These are phyloP conservation scores for Dictyostelium discoideum DNA, from an alignment of 78 protist species.

Conservation along the genomic window DNA sequence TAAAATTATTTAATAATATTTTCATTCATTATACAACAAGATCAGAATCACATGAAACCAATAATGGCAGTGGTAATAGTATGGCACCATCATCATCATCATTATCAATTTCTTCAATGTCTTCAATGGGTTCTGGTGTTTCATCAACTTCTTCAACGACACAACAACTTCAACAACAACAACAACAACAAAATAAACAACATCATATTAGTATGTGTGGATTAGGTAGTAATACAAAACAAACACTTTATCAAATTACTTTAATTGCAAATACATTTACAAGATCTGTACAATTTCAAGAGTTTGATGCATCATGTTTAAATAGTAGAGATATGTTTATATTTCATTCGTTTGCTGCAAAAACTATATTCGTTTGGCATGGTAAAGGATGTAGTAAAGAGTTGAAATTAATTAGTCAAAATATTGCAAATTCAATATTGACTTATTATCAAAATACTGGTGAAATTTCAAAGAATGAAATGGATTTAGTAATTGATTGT, in stretches of 20 bases:
- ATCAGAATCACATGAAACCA: not conserved
- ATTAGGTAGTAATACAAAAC: not conserved
- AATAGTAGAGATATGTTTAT: slow-evolving; percentile 72
- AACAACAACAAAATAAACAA: not conserved
- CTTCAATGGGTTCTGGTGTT: not conserved
- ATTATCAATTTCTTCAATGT: slow-evolving; percentile 4
- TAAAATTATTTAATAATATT: slow-evolving; percentile 37
- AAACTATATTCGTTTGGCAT: slow-evolving; percentile 56
- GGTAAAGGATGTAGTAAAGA: slow-evolving; percentile 20
- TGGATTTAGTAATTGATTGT: slow-evolving; percentile 7
- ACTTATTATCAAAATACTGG: slow-evolving; percentile 1
- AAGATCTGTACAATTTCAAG: slow-evolving; percentile 23
- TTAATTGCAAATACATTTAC: not conserved
- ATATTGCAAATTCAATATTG: slow-evolving; percentile 11
- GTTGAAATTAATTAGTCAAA: not conserved
- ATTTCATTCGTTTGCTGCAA: slow-evolving; percentile 11
- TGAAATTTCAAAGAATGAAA: slow-evolving; percentile 2
- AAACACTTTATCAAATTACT: slow-evolving; percentile 16
- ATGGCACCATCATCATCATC: not conserved
- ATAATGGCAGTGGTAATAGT: no score
- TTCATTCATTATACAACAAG: slow-evolving; percentile 16
- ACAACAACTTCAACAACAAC: not conserved
- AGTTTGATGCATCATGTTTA: slow-evolving; percentile 22
- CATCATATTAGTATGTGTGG: not conserved
- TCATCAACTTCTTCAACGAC: not conserved